Evolutionary conservation across 2,329 filamentous ascomycete genomes (phyloP), one percentile per base, ranked within the genome.

Genomic region (Arachnomyces sp.): DNA sequence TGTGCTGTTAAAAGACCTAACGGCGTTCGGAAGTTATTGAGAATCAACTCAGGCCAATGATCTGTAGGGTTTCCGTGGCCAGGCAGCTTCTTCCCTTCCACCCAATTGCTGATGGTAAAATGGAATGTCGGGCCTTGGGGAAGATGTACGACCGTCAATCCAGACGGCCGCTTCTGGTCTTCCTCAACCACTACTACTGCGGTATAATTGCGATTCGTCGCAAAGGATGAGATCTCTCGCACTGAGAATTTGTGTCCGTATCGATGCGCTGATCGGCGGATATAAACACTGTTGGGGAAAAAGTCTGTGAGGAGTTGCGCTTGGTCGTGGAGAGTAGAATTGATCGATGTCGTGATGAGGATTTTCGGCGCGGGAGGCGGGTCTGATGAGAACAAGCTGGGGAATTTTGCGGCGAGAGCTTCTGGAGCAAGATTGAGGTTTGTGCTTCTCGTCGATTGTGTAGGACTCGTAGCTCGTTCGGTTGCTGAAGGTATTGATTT

Each of bases 21-120:
- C 0, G 90, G 87, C 0, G 92, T 98, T 54, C 85, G 84, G 72
- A 98, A 98, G 60, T 92, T 90, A 65, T 96, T 96, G 38, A 95
- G 73, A 28, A 94, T 75, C 18, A 95, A 72, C 64, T 95, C 90
- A 1, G 89, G 88, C 56, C 86, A 87, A 66, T 95, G 89, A 36
- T 86, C 84, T 1, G 90, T 95, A 0, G 88, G 78, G 50, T 89
- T 90, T 65, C 80, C 92, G 60, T 98, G 90, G 2, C 90, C 89
- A 0, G 88, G 87, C 11, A 98, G 73, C 49, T 85, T 86, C 59
- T 84, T 86, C 37, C 86, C 86, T 52, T 93, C 86, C 28, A 94
- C 74, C 83, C 88, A 98, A 57, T 92, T 94, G 48, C 82, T 82
- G 48, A 95, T 84, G 42, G 74, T 80, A 67, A 96, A 96, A 60